Evolutionary conservation across 768 basidiomycete species (phyloP).

Genomic region (Saitozyma podzolica): DNA sequence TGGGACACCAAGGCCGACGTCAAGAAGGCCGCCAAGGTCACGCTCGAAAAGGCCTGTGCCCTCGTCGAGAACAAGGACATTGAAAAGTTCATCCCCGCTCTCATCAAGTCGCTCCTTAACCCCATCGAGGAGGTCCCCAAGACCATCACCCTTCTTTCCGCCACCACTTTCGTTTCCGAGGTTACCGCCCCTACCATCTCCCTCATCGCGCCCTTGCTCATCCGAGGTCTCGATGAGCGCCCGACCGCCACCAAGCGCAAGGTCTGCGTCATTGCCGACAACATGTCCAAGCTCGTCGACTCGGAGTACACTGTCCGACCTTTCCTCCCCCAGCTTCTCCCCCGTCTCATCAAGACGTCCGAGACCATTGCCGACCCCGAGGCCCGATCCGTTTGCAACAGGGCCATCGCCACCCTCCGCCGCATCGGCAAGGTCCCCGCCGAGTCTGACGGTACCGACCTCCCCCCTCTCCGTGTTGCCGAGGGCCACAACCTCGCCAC

Average conservation of each 20-base stretch:
- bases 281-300: slow-evolving; percentile 98
- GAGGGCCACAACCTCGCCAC: slow-evolving; percentile 69
- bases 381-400: slow-evolving; percentile 86
- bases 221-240: slow-evolving; percentile 92
- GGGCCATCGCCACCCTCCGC: slow-evolving; percentile 92
- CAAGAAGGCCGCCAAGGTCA: slow-evolving; percentile 95
- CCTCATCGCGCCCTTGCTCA: slow-evolving; percentile 92
- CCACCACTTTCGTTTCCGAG: slow-evolving; percentile 99
- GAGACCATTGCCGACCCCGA: slow-evolving; percentile 94
- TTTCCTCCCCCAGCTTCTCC: slow-evolving; percentile 92
- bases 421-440: slow-evolving; percentile 88
- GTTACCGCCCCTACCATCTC: slow-evolving; percentile 96
- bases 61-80: slow-evolving; percentile 97
- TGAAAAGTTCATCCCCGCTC: slow-evolving; percentile 79
- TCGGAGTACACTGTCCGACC: slow-evolving; percentile 91
- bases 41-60: slow-evolving; percentile 90
- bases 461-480: slow-evolving; percentile 77
- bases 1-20: slow-evolving; percentile 99
- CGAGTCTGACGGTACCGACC: slow-evolving; percentile 80
- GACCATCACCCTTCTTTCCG: slow-evolving; percentile 90
- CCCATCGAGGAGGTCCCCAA: slow-evolving; percentile 98
- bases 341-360: slow-evolving; percentile 94
- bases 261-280: slow-evolving; percentile 95
- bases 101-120: slow-evolving; percentile 97
- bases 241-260: slow-evolving; percentile 95